Evolutionary conservation across 345 rosid species (phyloP).

Genomic region (Carallia pectinifolia): DNA sequence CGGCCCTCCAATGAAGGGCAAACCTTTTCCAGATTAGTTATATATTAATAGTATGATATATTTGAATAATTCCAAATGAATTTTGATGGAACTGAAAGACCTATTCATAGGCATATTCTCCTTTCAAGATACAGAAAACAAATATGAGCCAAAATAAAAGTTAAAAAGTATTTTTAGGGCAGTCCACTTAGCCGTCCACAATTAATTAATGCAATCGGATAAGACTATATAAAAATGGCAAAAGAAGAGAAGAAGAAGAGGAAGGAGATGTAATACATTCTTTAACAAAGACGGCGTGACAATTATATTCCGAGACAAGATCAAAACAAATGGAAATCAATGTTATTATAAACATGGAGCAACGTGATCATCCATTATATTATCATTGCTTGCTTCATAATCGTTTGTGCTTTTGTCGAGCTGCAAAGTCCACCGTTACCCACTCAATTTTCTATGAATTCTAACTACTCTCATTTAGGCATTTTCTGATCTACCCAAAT

Average conservation of each 20-base stretch:
- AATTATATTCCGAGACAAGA: constrained; percentile 22
- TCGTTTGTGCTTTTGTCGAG: not conserved
- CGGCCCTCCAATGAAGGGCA: too few species aligned
- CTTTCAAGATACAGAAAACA: constrained; percentile 5
- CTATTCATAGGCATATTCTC: constrained; percentile 5
- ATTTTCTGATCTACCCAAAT: constrained; percentile 12
- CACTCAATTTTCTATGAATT: constrained; percentile 23
- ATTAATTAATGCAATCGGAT: constrained; percentile 15
- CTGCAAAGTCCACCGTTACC: constrained; percentile 19
- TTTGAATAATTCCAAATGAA: too few species aligned
- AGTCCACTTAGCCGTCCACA: constrained; percentile 23
- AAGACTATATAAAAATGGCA: constrained; percentile 13
- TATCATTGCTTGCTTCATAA: constrained; percentile 14
- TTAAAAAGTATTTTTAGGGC: not conserved
- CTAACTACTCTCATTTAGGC: constrained; percentile 16
- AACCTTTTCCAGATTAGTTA: too few species aligned
- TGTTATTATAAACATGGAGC: constrained; percentile 1
- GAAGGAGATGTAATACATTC: constrained; percentile 7
- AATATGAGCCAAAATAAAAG: not conserved
- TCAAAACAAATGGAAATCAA: constrained; percentile 5
- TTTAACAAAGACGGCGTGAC: constrained; percentile 4
- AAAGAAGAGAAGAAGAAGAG: not conserved
- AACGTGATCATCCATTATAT: not conserved
- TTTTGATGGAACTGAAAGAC: too few species aligned
- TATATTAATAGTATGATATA: too few species aligned